phyloP scores from a whole-genome alignment of 306 rosid species.

The Chamaecrista fasciculata region DNA sequence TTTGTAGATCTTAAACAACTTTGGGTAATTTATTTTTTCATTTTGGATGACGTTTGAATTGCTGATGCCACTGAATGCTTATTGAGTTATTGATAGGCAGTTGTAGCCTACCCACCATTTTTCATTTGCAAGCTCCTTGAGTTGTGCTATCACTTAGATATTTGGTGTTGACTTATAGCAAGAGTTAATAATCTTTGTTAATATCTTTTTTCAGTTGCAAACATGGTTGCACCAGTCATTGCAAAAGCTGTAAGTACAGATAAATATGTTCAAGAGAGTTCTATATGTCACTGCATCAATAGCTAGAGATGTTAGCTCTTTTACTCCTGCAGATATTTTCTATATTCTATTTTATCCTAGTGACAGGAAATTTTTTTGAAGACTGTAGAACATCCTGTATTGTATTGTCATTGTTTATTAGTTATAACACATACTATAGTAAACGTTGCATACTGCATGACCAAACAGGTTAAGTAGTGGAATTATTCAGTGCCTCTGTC shows the following conservation, averaged over 20 bases:
- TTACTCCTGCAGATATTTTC: background rate
- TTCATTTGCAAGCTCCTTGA: background rate
- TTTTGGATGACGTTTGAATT: constrained; percentile 11
- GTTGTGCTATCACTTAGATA: background rate
- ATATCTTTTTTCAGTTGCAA: constrained; percentile 52
- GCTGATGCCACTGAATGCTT: background rate
- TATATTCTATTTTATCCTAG: background rate
- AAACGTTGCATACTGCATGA: background rate
- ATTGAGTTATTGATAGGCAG: constrained; percentile 10
- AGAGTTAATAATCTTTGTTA: background rate
- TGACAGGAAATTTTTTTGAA: background rate
- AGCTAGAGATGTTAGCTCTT: background rate
- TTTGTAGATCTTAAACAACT: background rate
- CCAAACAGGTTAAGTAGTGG: background rate
- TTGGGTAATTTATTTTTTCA: constrained; percentile 8
- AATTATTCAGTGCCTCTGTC: background rate
- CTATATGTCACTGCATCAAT: constrained; percentile 5
- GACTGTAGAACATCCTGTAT: background rate
- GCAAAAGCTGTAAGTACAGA: constrained; percentile 69
- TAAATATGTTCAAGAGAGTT: constrained; percentile 34
- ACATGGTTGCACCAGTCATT: constrained; percentile 49
- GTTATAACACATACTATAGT: background rate
- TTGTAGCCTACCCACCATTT: background rate
- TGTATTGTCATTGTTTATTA: background rate
- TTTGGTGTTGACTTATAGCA: constrained; percentile 17